A percentile compares a stretch with the other conserved stretches of the same genome.
Conservation (phyloP, 192 early-diverging fungal genomes). For the Rhizophagus prolifer region DNA sequence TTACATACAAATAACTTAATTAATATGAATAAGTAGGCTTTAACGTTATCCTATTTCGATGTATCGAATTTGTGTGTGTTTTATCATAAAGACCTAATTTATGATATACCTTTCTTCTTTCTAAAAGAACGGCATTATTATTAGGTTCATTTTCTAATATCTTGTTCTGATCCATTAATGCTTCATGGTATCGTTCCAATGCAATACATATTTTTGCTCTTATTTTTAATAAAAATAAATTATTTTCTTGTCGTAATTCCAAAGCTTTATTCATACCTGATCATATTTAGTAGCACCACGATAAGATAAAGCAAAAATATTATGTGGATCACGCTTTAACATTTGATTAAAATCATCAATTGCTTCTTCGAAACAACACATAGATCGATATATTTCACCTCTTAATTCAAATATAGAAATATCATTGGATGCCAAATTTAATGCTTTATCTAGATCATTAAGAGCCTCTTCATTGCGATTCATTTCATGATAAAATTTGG, state of each 20-base stretch:
- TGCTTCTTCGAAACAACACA: constrained; percentile 4
- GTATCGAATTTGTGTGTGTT: not conserved
- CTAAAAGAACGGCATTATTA: not conserved
- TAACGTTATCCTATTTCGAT: not conserved
- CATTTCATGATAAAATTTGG: not conserved
- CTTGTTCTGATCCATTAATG: not conserved
- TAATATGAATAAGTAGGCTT: not conserved
- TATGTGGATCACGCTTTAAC: not conserved
- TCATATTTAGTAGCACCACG: constrained; percentile 12
- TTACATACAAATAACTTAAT: not conserved
- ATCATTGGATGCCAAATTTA: not conserved
- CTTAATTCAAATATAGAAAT: not conserved
- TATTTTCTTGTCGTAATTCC: not conserved
- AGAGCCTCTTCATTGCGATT: constrained; percentile 9
- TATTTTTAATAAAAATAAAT: not conserved
- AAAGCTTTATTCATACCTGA: not conserved
- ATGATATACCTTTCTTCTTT: not conserved
- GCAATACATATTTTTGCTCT: not conserved
- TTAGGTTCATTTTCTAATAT: not conserved
- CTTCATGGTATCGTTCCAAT: not conserved
- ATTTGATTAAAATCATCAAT: constrained; percentile 5
- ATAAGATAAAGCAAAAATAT: constrained; percentile 6
- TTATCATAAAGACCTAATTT: not conserved
- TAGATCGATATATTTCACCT: constrained; percentile 1
- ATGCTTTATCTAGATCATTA: not conserved